A percentile compares a stretch with the other conserved stretches of the same genome.
These are phyloP conservation scores for Vigna unguiculata DNA, from an alignment of 306 rosid genomes.

Conservation along the genomic window DNA sequence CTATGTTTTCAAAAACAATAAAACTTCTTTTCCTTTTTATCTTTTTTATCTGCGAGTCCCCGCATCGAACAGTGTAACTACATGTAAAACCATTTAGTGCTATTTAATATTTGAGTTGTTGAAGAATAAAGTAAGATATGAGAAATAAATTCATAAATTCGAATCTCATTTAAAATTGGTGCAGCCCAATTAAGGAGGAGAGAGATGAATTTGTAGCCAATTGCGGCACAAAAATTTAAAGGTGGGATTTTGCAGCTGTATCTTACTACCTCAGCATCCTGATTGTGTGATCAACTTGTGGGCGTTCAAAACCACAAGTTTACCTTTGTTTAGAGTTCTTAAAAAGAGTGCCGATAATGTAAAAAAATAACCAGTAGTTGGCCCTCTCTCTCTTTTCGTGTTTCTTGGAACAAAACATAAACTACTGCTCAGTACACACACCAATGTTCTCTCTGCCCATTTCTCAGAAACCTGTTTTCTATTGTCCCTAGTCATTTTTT, in stretches of 20 bases:
- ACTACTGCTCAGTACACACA: conserved; percentile 5
- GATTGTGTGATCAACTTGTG: conserved; percentile 35
- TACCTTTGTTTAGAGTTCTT: conserved; percentile 2
- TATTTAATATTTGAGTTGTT: background rate
- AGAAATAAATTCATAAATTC: too few species aligned
- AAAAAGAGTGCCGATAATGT: conserved; percentile 14
- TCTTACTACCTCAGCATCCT: conserved; percentile 15
- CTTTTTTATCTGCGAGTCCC: background rate
- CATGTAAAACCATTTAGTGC: background rate
- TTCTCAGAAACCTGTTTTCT: too few species aligned
- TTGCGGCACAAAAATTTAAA: conserved; percentile 2
- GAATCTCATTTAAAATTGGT: conserved; percentile 35
- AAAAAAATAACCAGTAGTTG: conserved; percentile 9
- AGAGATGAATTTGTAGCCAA: conserved; percentile 15
- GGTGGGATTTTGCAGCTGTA: conserved; percentile 36
- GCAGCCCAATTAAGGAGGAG: background rate
- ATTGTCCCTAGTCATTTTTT: background rate
- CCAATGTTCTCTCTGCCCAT: too few species aligned
- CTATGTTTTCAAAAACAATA: background rate
- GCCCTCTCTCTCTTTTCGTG: conserved; percentile 27
- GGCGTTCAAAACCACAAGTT: conserved; percentile 11
- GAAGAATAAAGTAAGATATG: background rate
- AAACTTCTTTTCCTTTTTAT: background rate
- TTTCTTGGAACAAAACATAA: conserved; percentile 44
- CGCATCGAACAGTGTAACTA: background rate